Evolutionary conservation across 306 rosid genomes (phyloP).

Genomic region (Inga leiocalycina): DNA sequence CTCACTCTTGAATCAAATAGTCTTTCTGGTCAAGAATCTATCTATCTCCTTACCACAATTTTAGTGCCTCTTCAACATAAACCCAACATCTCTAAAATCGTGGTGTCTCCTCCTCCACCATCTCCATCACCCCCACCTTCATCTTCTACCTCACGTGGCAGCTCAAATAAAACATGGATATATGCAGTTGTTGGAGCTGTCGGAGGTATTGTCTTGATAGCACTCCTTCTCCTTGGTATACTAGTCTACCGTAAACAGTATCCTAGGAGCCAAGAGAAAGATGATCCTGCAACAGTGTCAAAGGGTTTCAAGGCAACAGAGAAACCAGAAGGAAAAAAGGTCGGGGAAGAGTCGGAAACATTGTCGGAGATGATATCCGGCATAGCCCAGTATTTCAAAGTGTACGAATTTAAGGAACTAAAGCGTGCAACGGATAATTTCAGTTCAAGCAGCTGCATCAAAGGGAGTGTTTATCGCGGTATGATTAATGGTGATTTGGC

Average conservation of each 20-base stretch:
- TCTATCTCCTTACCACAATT: conserved; percentile 62
- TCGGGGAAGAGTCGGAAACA: conserved; percentile 39
- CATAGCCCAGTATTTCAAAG: conserved; percentile 66
- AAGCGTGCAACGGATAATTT: conserved; percentile 66
- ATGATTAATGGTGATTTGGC: conserved; percentile 62
- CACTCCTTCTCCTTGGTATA: conserved; percentile 35
- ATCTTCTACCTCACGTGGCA: conserved; percentile 29
- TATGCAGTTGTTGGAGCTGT: conserved; percentile 62
- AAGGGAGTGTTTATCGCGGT: conserved; percentile 65
- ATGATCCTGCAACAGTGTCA: conserved; percentile 21
- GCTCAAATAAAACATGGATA: conserved; percentile 65
- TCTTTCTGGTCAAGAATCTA: conserved; percentile 41
- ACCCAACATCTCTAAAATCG: conserved; percentile 54
- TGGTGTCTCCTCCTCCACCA: conserved; percentile 35
- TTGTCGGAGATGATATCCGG: conserved; percentile 53
- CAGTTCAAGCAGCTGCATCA: conserved; percentile 51
- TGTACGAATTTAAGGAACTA: conserved; percentile 71
- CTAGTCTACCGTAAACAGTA: conserved; percentile 37
- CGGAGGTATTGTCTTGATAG: conserved; percentile 40
- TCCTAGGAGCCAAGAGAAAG: conserved; percentile 30
- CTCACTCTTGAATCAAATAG: conserved; percentile 59
- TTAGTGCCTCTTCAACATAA: conserved; percentile 70
- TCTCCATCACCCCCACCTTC: conserved; percentile 45
- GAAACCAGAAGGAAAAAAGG: conserved; percentile 37
- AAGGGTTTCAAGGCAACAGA: conserved; percentile 43